These are phyloP conservation scores for Camellia lanceoleosa DNA, from an alignment of 148 eudicot genomes.

Conservation along the genomic window DNA sequence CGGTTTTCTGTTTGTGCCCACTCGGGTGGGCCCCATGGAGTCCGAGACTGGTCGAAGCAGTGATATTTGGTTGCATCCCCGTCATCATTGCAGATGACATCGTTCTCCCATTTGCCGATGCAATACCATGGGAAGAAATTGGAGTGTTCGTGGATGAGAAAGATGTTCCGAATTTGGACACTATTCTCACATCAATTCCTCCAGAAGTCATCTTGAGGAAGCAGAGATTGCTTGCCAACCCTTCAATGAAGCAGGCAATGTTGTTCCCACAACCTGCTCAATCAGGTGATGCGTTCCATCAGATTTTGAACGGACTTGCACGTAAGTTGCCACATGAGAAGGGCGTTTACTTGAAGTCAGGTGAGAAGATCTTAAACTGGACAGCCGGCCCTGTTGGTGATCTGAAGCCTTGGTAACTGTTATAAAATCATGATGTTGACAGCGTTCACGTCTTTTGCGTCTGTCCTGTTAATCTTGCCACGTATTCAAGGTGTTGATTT, in stretches of 20 bases:
- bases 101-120: constrained; percentile 96
- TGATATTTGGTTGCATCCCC: constrained; percentile 94
- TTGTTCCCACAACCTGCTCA: constrained; percentile 95
- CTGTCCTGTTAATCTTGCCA: neutral
- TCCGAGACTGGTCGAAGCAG: constrained; percentile 96
- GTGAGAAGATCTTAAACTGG: constrained; percentile 85
- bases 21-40: constrained; percentile 99
- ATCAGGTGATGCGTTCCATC: constrained; percentile 94
- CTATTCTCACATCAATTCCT: constrained; percentile 78
- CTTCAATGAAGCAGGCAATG: constrained; percentile 98
- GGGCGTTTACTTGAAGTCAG: constrained; percentile 54
- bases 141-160: constrained; percentile 88
- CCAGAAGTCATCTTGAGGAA: constrained; percentile 85
- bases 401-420: constrained; percentile 89
- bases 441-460: neutral
- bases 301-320: constrained; percentile 91
- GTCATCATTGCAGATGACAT: constrained; percentile 96
- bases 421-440: neutral
- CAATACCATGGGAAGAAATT: constrained; percentile 98
- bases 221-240: constrained; percentile 90
- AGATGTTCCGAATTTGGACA: constrained; percentile 87
- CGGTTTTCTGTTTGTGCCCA: constrained; percentile 90
- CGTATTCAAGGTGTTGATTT: neutral
- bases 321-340: constrained; percentile 80
- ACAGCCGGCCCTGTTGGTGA: constrained; percentile 94